Base-by-base conservation (phyloP, 1,284 basidiomycete species). In the Athelia sp. region DNA sequence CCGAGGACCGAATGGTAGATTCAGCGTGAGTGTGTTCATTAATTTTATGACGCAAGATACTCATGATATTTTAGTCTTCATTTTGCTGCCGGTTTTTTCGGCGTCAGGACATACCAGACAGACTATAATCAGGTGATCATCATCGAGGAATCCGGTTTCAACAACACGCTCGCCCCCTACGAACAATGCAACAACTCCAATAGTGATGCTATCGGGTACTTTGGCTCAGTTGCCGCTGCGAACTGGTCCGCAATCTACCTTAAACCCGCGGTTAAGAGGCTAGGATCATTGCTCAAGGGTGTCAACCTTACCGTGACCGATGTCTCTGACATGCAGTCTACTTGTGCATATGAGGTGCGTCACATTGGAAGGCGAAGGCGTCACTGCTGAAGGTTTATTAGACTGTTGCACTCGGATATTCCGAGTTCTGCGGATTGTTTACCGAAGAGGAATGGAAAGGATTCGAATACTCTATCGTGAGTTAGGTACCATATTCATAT, bases 361-460 rank as follows among this genome's bases (percentile, higher is more conserved):
- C 23, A 36, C 19, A 13, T 26, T 19, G 21, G 14, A 43, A 32
- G n/a, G n/a, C n/a, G n/a, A n/a, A n/a, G n/a, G n/a, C n/a, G n/a
- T n/a, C n/a, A n/a, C n/a, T n/a, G n/a, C 15, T 40, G 9, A 21
- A 8, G n/a, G 6, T 36, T 15, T 58, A 52, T 44, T 56, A 79
- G 74, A 85, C 83, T 8, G 81, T 84, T 23, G 74, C 84, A 0
- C 73, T 87, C 29, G 86, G 85, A 0, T 85, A 72, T 53, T 74
- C 72, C 8, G 50, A 55, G 15, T 76, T 76, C 56, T 76, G 82
- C 58, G 64, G 68, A 13, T 62, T 85, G 3, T 86, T 86, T 62
- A 86, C 81, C 13, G 71, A 82, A 54, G 72, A 79, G 45, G 84
- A 87, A 60, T 87, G 82, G 81, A 70, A 75, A 52, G 77, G 79